Conservation (phyloP, 495 filamentous ascomycete species). For the Cercophora sp. region DNA sequence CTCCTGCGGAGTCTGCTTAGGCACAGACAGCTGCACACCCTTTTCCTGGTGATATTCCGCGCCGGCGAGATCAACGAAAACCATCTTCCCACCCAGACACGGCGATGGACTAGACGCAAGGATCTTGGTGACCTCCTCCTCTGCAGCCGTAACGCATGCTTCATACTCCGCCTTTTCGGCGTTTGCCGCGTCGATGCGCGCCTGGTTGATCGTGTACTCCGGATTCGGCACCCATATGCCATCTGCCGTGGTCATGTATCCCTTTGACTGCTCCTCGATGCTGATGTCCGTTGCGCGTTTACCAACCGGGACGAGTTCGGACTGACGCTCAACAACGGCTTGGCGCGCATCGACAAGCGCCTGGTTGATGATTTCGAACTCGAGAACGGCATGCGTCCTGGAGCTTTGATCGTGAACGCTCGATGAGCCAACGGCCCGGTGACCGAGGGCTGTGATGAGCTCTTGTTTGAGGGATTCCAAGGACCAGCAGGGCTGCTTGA, state of each 20-base stretch:
- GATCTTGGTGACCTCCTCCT: neutral
- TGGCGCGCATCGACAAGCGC: neutral
- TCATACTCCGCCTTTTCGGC: neutral
- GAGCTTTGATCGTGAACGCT: neutral
- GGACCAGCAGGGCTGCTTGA: neutral
- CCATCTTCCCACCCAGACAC: neutral
- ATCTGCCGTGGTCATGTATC: neutral
- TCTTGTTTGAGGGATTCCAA: neutral
- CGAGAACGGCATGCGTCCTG: neutral
- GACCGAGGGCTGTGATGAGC: neutral
- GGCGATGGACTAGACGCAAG: neutral
- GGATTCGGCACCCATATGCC: neutral
- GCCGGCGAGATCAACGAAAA: neutral
- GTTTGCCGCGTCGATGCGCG: neutral
- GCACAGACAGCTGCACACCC: neutral
- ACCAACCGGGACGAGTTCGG: neutral
- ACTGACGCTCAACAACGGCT: neutral
- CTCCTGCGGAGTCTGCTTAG: neutral
- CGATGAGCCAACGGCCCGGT: neutral
- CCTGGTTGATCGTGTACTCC: neutral
- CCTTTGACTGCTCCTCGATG: neutral
- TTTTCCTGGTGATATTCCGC: neutral
- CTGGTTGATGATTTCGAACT: neutral
- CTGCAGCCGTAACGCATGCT: neutral
- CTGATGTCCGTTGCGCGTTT: neutral